Evolutionary conservation across 345 rosid genomes (phyloP).

Genomic region (Gossypium thurberi): DNA sequence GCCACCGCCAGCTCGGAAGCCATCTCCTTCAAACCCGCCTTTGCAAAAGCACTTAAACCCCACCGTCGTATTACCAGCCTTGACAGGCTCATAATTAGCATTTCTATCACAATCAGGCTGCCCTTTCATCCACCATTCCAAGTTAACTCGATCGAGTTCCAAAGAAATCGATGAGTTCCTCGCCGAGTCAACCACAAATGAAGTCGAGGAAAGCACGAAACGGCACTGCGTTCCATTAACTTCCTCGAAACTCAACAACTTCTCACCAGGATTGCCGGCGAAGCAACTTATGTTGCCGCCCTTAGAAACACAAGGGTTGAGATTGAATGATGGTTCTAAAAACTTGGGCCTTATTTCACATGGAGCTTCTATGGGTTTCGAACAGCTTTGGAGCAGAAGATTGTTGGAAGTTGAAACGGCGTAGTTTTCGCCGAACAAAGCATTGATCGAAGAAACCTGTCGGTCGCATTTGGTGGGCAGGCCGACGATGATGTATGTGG

Average conservation of each 20-base stretch:
- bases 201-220: slow-evolving; percentile 45
- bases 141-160: slow-evolving; percentile 41
- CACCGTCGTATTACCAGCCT: not conserved
- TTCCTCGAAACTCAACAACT: slow-evolving; percentile 19
- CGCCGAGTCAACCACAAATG: slow-evolving; percentile 22
- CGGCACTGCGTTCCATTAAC: slow-evolving; percentile 28
- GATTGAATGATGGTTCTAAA: slow-evolving; percentile 13
- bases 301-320: slow-evolving; percentile 15
- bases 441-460: slow-evolving; percentile 12
- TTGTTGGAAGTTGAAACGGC: slow-evolving; percentile 43
- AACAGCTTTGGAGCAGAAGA: slow-evolving; percentile 56
- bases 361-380: not conserved
- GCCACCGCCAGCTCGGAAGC: slow-evolving; percentile 37
- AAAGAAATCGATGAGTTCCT: slow-evolving; percentile 22
- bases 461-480: slow-evolving; percentile 48
- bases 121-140: slow-evolving; percentile 70
- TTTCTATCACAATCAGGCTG: slow-evolving; percentile 28
- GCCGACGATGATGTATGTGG: slow-evolving; percentile 25
- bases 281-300: slow-evolving; percentile 42
- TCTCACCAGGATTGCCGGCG: slow-evolving; percentile 6
- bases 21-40: slow-evolving; percentile 50
- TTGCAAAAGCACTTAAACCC: slow-evolving; percentile 54
- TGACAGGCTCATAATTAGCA: slow-evolving; percentile 20
- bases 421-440: slow-evolving; percentile 35
- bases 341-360: slow-evolving; percentile 37